Conservation (phyloP, 2,329 filamentous ascomycete genomes). For the Fusarium sp. region DNA sequence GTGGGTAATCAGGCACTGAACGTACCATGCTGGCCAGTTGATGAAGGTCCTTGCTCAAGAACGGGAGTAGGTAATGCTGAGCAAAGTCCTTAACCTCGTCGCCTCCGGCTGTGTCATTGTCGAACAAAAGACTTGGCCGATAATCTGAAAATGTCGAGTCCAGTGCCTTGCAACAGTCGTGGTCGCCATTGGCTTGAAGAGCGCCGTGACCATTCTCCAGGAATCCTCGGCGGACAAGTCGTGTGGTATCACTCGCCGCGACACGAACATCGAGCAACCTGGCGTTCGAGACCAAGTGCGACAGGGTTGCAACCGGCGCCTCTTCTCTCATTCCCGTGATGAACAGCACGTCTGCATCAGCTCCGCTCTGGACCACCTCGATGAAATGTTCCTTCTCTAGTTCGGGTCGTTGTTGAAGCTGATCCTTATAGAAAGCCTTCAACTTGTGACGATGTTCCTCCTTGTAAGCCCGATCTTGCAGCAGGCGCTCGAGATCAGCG, state of each 20-base stretch:
- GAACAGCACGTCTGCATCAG: slow-evolving; percentile 62
- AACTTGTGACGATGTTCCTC: slow-evolving; percentile 65
- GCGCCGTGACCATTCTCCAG: background rate
- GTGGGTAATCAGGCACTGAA: slow-evolving; percentile 59
- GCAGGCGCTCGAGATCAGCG: slow-evolving; percentile 58
- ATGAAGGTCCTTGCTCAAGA: slow-evolving; percentile 57
- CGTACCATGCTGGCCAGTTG: slow-evolving; percentile 61
- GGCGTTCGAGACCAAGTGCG: slow-evolving; percentile 62
- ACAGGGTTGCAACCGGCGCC: slow-evolving; percentile 62
- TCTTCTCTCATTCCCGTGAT: slow-evolving; percentile 72
- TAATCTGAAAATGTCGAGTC: slow-evolving; percentile 37
- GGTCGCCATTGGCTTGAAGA: background rate
- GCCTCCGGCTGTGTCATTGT: slow-evolving; percentile 58
- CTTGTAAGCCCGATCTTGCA: slow-evolving; percentile 67
- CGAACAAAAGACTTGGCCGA: slow-evolving; percentile 58
- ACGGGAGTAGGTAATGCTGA: slow-evolving; percentile 53
- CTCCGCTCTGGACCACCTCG: slow-evolving; percentile 52
- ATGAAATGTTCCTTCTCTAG: slow-evolving; percentile 63
- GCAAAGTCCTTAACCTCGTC: slow-evolving; percentile 54
- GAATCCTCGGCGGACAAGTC: slow-evolving; percentile 48
- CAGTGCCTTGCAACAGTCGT: slow-evolving; percentile 2
- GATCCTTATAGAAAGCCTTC: slow-evolving; percentile 59
- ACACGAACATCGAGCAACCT: slow-evolving; percentile 65
- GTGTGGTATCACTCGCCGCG: slow-evolving; percentile 50
- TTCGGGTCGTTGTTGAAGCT: slow-evolving; percentile 53